Conservation (phyloP, 1,284 basidiomycete genomes). For the Peniophora sp. region DNA sequence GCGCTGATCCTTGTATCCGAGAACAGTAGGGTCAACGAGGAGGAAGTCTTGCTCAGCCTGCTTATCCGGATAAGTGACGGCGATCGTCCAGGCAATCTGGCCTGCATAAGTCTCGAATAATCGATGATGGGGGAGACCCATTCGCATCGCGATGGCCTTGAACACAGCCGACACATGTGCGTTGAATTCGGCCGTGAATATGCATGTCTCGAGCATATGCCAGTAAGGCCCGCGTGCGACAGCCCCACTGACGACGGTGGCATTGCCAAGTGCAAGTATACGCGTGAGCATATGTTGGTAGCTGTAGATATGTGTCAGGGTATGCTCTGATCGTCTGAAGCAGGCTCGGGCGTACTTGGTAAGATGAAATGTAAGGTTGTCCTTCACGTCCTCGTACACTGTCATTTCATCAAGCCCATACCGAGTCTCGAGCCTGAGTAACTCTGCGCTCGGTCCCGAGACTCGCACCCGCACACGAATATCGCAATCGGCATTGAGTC, state of each 20-base stretch:
- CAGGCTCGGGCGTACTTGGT: slow-evolving; percentile 33
- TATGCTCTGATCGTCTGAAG: no score
- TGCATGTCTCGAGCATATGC: slow-evolving; percentile 73
- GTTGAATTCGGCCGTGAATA: slow-evolving; percentile 38
- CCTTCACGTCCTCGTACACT: slow-evolving; percentile 39
- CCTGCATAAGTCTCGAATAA: slow-evolving; percentile 77
- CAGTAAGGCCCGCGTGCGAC: slow-evolving; percentile 84
- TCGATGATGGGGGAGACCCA: slow-evolving; percentile 60
- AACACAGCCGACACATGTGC: slow-evolving; percentile 63
- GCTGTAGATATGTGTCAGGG: slow-evolving; percentile 26
- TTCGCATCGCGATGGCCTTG: slow-evolving; percentile 48
- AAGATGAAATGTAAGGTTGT: slow-evolving; percentile 33
- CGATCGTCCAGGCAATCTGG: slow-evolving; percentile 53
- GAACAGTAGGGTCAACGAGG: slow-evolving; percentile 57
- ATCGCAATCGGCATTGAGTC: slow-evolving; percentile 62
- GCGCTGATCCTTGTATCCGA: slow-evolving; percentile 61
- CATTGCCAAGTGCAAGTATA: slow-evolving; percentile 74
- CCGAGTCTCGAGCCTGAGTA: slow-evolving; percentile 41
- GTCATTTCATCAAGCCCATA: slow-evolving; percentile 21
- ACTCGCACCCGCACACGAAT: slow-evolving; percentile 81
- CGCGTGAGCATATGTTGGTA: slow-evolving; percentile 77
- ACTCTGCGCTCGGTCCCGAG: slow-evolving; percentile 51
- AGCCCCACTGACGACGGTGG: slow-evolving; percentile 74
- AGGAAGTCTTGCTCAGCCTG: slow-evolving; percentile 47
- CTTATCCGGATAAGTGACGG: slow-evolving; percentile 27